Evolutionary conservation across 495 filamentous ascomycete genomes (phyloP).

Genomic region (Penicillium daleae): DNA sequence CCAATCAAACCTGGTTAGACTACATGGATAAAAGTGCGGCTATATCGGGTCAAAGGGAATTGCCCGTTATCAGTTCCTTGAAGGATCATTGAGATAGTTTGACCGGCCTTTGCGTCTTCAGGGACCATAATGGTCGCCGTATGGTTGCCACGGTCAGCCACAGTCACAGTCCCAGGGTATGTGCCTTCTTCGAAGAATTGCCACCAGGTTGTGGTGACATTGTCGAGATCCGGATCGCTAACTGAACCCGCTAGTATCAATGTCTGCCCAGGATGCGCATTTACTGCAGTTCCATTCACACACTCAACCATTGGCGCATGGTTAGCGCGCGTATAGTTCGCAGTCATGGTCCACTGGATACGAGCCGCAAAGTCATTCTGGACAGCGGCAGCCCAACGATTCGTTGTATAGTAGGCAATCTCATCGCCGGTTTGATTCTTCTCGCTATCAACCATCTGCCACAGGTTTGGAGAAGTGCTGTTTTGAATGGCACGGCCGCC

Average conservation of each 20-base stretch:
- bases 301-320: constrained; percentile 27
- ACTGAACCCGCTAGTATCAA: constrained; percentile 13
- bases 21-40: constrained; percentile 14
- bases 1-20: not conserved
- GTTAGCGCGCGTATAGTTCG: constrained; percentile 30
- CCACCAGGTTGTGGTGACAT: constrained; percentile 20
- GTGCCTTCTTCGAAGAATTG: constrained; percentile 21
- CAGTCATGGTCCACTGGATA: constrained; percentile 44
- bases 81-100: constrained; percentile 21
- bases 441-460: constrained; percentile 23
- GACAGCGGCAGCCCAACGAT: constrained; percentile 43
- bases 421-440: constrained; percentile 7
- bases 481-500: constrained; percentile 41
- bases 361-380: constrained; percentile 51
- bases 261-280: constrained; percentile 4
- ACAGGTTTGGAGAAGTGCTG: constrained; percentile 44
- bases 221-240: constrained; percentile 18
- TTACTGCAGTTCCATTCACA: constrained; percentile 12
- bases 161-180: constrained; percentile 15
- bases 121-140: constrained; percentile 11
- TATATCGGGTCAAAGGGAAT: constrained; percentile 19
- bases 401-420: constrained; percentile 9
- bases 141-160: not conserved
- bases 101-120: constrained; percentile 14
- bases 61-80: constrained; percentile 18